These are phyloP conservation scores for Pyrenula aspistea DNA, from an alignment of 495 filamentous ascomycete genomes.

Conservation along the genomic window DNA sequence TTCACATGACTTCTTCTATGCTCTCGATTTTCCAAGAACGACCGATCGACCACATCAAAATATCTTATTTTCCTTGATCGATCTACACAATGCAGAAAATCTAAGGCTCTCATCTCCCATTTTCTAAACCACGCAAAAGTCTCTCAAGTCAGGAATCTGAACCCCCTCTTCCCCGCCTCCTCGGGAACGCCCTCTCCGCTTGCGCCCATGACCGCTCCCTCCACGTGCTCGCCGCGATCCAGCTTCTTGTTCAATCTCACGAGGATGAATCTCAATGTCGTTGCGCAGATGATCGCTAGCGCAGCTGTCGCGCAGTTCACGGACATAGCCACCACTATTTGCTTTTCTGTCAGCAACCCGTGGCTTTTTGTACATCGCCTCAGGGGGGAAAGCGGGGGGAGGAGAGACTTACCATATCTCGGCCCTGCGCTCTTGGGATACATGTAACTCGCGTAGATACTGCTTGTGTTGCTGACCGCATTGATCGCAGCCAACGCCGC, in stretches of 20 bases:
- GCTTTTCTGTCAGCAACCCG: not conserved
- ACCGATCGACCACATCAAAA: too few relatives aligned
- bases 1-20: too few relatives aligned
- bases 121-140: too few relatives aligned
- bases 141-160: conserved; percentile 43
- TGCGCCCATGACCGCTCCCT: conserved; percentile 19
- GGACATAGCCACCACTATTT: conserved; percentile 50
- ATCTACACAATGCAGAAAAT: too few relatives aligned
- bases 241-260: conserved; percentile 62
- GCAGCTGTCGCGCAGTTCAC: conserved; percentile 61
- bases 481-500: conserved; percentile 75
- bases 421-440: conserved; percentile 36
- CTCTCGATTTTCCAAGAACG: too few relatives aligned
- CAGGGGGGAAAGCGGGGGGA: not conserved
- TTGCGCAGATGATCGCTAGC: conserved; percentile 54
- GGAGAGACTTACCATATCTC: conserved; percentile 23
- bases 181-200: conserved; percentile 31
- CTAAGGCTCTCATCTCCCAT: too few relatives aligned
- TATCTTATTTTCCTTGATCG: too few relatives aligned
- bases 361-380: not conserved
- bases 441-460: conserved; percentile 66
- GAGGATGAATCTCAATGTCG: conserved; percentile 51
- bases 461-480: conserved; percentile 59
- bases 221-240: conserved; percentile 35
- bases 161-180: conserved; percentile 44